These are phyloP conservation scores for Penicillium malachiteum DNA, from an alignment of 495 filamentous ascomycete species.

Conservation along the genomic window DNA sequence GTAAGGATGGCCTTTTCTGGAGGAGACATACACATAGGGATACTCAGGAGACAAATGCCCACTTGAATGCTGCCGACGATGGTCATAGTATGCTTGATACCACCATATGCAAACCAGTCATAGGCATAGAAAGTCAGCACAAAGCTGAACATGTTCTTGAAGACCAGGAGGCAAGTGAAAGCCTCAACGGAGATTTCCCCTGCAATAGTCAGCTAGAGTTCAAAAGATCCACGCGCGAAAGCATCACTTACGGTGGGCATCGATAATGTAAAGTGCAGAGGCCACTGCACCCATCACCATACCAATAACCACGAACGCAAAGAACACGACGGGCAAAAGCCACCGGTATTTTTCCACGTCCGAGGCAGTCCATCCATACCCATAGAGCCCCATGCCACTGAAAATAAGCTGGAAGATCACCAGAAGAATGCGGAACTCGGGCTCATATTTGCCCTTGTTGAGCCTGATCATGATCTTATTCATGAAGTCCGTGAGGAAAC, in stretches of 20 bases:
- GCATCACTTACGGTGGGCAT: constrained; percentile 75
- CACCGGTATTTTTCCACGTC: constrained; percentile 62
- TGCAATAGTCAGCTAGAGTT: constrained; percentile 26
- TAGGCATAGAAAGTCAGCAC: constrained; percentile 79
- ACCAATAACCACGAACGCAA: constrained; percentile 72
- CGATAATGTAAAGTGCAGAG: constrained; percentile 86
- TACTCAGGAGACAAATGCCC: constrained; percentile 65
- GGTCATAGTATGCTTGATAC: constrained; percentile 65
- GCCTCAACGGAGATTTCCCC: constrained; percentile 84
- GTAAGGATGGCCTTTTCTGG: too few relatives aligned
- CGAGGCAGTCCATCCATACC: constrained; percentile 71
- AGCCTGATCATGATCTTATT: constrained; percentile 65
- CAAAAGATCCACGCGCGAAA: not conserved
- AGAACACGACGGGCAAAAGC: constrained; percentile 75
- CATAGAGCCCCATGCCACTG: constrained; percentile 76
- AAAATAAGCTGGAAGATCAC: constrained; percentile 78
- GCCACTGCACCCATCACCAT: constrained; percentile 91
- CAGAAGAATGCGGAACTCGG: constrained; percentile 82
- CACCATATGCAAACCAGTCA: constrained; percentile 66
- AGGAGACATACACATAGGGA: constrained; percentile 71
- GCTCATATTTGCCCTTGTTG: constrained; percentile 84
- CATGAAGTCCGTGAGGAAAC: constrained; percentile 71
- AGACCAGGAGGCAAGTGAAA: constrained; percentile 86
- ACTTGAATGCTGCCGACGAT: constrained; percentile 74
- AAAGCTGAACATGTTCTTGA: constrained; percentile 93